Conservation (phyloP, 1,139 yeast species). For the Lodderomyces elongisporus region DNA sequence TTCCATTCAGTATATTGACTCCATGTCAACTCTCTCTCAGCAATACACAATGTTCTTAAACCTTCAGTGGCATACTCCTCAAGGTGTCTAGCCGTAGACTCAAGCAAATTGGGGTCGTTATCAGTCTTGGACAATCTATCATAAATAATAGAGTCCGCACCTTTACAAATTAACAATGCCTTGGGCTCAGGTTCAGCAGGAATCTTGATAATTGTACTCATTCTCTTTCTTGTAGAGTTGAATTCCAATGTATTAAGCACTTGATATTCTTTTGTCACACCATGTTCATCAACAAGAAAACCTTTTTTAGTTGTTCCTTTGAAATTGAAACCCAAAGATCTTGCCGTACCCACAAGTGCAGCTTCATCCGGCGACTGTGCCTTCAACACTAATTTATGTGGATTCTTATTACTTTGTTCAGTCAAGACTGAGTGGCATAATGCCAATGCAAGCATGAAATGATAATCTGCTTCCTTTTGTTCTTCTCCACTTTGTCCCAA, state of each 20-base stretch:
- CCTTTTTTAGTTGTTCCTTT: conserved; percentile 44
- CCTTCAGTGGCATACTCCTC: conserved; percentile 47
- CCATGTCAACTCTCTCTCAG: conserved; percentile 42
- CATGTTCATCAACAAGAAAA: conserved; percentile 39
- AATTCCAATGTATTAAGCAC: conserved; percentile 50
- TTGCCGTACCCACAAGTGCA: conserved; percentile 57
- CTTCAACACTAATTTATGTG: conserved; percentile 36
- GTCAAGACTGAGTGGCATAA: conserved; percentile 58
- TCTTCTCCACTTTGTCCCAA: conserved; percentile 22
- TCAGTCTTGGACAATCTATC: conserved; percentile 31
- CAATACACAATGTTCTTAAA: conserved; percentile 44
- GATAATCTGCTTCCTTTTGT: conserved; percentile 39
- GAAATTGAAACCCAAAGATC: conserved; percentile 51
- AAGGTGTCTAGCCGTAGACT: conserved; percentile 35
- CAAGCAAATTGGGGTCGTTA: conserved; percentile 28
- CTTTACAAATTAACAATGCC: conserved; percentile 43
- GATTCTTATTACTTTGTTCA: conserved; percentile 39
- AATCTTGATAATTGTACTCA: conserved; percentile 82
- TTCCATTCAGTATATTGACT: conserved; percentile 41
- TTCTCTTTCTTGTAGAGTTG: conserved; percentile 56
- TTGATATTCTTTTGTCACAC: conserved; percentile 41
- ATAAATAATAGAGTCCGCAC: conserved; percentile 47
- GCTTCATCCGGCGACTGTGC: conserved; percentile 67
- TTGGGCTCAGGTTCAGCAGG: conserved; percentile 39
- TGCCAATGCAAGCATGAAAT: conserved; percentile 50